Conservation (phyloP, 1,284 basidiomycete species). For the Kalmanozyma brasiliensis region DNA sequence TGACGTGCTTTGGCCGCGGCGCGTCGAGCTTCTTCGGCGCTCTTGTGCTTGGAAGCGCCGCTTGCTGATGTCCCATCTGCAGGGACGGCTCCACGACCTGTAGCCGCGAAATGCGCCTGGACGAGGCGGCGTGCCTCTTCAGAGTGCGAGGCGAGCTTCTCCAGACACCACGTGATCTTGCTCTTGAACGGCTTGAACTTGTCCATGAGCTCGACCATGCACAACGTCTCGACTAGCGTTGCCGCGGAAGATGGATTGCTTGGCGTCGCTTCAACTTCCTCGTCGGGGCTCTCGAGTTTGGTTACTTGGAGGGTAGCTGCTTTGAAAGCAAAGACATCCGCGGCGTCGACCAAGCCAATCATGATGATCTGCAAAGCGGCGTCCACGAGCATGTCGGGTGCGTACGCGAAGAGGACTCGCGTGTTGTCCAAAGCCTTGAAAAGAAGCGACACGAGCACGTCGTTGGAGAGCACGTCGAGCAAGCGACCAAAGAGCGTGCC, state of each 20-base stretch:
- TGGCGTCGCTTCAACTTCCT: constrained; percentile 5
- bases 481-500: constrained; percentile 49
- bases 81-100: constrained; percentile 24
- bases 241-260: constrained; percentile 6
- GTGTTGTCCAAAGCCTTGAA: constrained; percentile 51
- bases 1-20: constrained; percentile 64
- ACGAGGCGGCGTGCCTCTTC: constrained; percentile 16
- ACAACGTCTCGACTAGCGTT: constrained; percentile 50
- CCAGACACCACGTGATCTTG: constrained; percentile 57
- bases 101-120: constrained; percentile 27
- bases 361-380: constrained; percentile 77
- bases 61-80: constrained; percentile 8
- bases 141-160: constrained; percentile 33
- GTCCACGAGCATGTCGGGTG: constrained; percentile 83
- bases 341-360: constrained; percentile 55
- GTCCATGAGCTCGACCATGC: constrained; percentile 41
- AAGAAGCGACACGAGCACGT: constrained; percentile 49
- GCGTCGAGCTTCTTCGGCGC: constrained; percentile 52
- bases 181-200: constrained; percentile 55
- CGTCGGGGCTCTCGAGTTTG: constrained; percentile 13
- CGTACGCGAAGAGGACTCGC: constrained; percentile 25
- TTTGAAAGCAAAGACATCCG: constrained; percentile 37
- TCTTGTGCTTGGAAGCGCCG: constrained; percentile 17
- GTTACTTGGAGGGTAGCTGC: constrained; percentile 15
- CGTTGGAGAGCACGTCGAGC: constrained; percentile 32